phyloP scores from a whole-genome alignment of 1,284 basidiomycete genomes.

The Inonotus hispidus region DNA sequence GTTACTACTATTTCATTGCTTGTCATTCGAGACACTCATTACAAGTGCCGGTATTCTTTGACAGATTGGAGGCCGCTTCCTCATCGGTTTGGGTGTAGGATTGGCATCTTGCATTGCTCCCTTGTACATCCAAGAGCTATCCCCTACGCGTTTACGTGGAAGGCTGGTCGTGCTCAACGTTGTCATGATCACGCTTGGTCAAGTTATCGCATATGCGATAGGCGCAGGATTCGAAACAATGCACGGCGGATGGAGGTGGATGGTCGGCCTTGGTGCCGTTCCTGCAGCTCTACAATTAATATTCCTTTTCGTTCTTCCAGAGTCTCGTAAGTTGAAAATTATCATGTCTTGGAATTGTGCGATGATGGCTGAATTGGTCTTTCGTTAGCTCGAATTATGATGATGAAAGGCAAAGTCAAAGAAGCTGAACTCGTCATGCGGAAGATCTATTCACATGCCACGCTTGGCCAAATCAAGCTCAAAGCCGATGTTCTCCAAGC shows the following conservation, averaged over 20 bases:
- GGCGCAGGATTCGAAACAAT: constrained; percentile 67
- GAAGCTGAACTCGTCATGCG: constrained; percentile 49
- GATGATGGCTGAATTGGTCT: not conserved
- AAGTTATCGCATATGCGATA: constrained; percentile 75
- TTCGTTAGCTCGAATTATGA: constrained; percentile 59
- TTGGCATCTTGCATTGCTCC: constrained; percentile 77
- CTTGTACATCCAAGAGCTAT: constrained; percentile 80
- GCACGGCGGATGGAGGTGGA: constrained; percentile 73
- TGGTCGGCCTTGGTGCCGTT: constrained; percentile 71
- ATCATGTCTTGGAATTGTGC: not conserved
- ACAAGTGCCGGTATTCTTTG: not conserved
- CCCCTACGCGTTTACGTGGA: constrained; percentile 70
- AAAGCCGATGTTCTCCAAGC: constrained; percentile 62
- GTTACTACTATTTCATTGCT: constrained; percentile 18
- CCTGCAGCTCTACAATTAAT: constrained; percentile 63
- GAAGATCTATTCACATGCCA: constrained; percentile 65
- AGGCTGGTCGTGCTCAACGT: constrained; percentile 66
- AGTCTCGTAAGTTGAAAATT: constrained; percentile 56
- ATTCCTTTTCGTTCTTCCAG: constrained; percentile 64
- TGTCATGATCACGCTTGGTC: constrained; percentile 43
- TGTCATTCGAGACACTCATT: too few relatives aligned
- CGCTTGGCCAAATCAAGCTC: constrained; percentile 55
- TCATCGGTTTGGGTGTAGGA: constrained; percentile 67
- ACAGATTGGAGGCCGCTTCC: constrained; percentile 67
- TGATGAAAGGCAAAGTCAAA: constrained; percentile 47